Conservation (phyloP, 78 protist genomes). For the Mastigamoeba balamuthi region DNA sequence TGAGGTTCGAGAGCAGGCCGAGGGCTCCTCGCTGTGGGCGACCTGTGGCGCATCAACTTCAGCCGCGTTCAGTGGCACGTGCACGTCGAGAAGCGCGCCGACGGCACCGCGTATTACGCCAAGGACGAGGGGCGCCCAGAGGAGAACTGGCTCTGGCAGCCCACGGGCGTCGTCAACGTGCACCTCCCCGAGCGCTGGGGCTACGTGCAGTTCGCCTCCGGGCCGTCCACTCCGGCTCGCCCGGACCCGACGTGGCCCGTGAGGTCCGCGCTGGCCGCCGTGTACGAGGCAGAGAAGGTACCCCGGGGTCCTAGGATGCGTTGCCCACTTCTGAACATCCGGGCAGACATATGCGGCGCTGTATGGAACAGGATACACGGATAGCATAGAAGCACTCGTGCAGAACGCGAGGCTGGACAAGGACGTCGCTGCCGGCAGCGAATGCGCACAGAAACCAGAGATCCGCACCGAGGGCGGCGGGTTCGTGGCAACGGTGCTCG, state of each 20-base stretch:
- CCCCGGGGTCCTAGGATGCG: no score
- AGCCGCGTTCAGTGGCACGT: slow-evolving; percentile 22
- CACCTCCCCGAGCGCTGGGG: slow-evolving; percentile 3
- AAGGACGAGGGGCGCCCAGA: neutral
- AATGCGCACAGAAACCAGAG: no score
- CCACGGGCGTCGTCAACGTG: neutral
- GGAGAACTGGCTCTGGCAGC: slow-evolving; percentile 11
- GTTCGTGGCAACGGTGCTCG: no score
- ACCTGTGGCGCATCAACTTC: slow-evolving; percentile 10
- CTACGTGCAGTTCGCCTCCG: slow-evolving; percentile 5
- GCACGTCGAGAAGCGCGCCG: no score
- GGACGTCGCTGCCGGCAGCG: neutral
- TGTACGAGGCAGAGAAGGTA: neutral
- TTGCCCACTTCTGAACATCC: no score
- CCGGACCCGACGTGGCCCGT: neutral
- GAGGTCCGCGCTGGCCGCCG: neutral
- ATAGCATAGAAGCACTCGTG: neutral
- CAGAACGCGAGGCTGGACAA: neutral
- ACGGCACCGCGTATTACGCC: neutral
- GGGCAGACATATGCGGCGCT: neutral
- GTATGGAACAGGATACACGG: neutral
- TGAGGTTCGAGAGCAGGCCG: neutral
- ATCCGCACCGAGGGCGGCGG: no score
- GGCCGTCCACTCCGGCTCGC: neutral
- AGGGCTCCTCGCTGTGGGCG: neutral